phyloP scores from a whole-genome alignment of 2,329 filamentous ascomycete species.

The Endothia cerciana region DNA sequence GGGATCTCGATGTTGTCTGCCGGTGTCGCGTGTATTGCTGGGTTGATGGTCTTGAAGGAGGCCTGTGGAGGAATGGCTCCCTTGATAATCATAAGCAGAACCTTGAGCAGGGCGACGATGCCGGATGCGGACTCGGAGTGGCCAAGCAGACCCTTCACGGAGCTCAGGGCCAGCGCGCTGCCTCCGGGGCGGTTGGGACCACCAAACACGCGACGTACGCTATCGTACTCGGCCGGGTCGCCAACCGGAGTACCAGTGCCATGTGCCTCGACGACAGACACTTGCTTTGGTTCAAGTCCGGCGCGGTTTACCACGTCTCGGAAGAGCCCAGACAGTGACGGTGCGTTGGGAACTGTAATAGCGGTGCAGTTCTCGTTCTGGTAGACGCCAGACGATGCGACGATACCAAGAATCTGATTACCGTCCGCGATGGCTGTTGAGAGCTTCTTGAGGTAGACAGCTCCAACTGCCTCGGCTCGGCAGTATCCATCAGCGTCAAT shows the following conservation, averaged over 20 bases:
- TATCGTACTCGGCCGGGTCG: conserved; percentile 40
- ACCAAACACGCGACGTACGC: conserved; percentile 38
- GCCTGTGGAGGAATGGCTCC: conserved; percentile 39
- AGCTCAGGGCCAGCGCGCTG: neutral
- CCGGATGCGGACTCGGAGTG: conserved; percentile 17
- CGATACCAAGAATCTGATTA: conserved; percentile 48
- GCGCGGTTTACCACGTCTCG: conserved; percentile 35
- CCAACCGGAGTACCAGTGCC: conserved; percentile 49
- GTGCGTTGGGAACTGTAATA: conserved; percentile 35
- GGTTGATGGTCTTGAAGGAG: conserved; percentile 35
- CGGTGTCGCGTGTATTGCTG: conserved; percentile 28
- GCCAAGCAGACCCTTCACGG: conserved; percentile 17
- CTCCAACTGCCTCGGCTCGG: conserved; percentile 51
- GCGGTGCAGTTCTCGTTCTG: conserved; percentile 44
- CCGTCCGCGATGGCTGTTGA: conserved; percentile 50
- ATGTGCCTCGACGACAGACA: conserved; percentile 44
- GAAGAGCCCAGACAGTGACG: conserved; percentile 38
- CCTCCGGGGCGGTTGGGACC: neutral
- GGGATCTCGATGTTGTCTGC: conserved; percentile 33
- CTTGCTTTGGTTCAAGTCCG: conserved; percentile 31
- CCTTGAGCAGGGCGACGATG: conserved; percentile 37
- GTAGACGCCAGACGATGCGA: conserved; percentile 43
- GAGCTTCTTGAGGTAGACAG: conserved; percentile 52
- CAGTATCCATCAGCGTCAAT: conserved; percentile 51
- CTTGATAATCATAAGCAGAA: conserved; percentile 37